Base-by-base conservation (phyloP, 305 asterid species). In the Solanum hybrid region DNA sequence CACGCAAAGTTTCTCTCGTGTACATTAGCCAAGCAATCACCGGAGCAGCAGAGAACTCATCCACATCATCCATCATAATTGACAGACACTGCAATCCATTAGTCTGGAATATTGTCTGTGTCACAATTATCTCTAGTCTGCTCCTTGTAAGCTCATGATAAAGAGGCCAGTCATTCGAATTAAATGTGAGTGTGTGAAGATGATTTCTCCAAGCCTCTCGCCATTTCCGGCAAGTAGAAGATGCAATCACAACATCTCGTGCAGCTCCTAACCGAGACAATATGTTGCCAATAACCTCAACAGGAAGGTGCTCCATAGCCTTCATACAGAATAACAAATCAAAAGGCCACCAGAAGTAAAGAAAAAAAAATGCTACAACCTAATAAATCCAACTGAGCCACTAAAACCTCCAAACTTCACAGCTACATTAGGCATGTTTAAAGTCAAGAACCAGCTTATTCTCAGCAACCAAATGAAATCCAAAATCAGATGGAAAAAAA, bases 1-100 rank as follows among this genome's bases (percentile, higher is more conserved):
- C 94, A 85, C 98, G 98, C 90, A 96, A 85, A 64, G 99, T 94
- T 76, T 94, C 96, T 82, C 98, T 91, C 7, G 98, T 95, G 92
- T 95, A 96, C 98, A 96, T 95, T 88, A 96, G 98, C 99, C 99
- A 96, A 69, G 98, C 99, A 66, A 95, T 92, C 77, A 96, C 98
- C 3, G 98, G 95, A 76, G 98, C 95, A 80, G 99, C 99, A 64
- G 96, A 94, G 90, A 96, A 95, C 87, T 96, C 97, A 85, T 95
- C 96, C 20, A 95, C 98, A 86, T 95, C 96, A 85, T 96, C 98
- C 97, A 95, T 93, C 56, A 95, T 89, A 88, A 96, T 94, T 6
- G 96, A 93, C 87, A 96, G 98, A 89, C 93, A 92, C 88, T 94
- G 95, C 89, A 96, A 91, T 32, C 97, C 96, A 86, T 87, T 94